These are phyloP conservation scores for Cyclanthera cordifolia DNA, from an alignment of 306 rosid species.

Conservation along the genomic window DNA sequence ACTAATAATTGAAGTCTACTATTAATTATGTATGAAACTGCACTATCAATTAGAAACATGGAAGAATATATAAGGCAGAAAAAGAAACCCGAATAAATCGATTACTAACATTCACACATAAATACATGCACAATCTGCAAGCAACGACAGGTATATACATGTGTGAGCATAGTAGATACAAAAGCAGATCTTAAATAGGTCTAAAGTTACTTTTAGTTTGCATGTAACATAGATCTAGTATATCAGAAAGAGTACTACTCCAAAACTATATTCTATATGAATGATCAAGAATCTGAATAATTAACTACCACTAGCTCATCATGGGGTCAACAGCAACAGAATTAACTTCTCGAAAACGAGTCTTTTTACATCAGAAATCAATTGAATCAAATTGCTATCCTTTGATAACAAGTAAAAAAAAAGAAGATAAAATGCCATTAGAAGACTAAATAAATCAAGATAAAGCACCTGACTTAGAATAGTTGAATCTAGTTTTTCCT, in stretches of 20 bases:
- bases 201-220: not conserved
- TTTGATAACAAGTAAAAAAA: no score
- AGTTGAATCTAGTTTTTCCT: conserved; percentile 83
- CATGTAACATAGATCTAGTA: not conserved
- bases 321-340: not conserved
- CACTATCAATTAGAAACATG: no score
- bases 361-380: not conserved
- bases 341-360: not conserved
- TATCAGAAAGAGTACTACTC: not conserved
- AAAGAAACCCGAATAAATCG: no score
- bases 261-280: not conserved
- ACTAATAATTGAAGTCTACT: no score
- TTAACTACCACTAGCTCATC: not conserved
- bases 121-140: no score
- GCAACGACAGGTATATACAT: no score
- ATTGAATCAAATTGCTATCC: no score
- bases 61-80: no score
- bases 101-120: no score
- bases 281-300: not conserved
- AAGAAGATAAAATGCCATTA: not conserved
- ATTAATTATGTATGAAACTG: no score
- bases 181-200: no score
- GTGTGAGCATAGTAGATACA: no score
- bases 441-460: conserved; percentile 2
- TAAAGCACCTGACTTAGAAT: conserved; percentile 70